These are phyloP conservation scores for Nothomitra cinnamomea DNA, from an alignment of 2,329 filamentous ascomycete genomes.

Conservation along the genomic window DNA sequence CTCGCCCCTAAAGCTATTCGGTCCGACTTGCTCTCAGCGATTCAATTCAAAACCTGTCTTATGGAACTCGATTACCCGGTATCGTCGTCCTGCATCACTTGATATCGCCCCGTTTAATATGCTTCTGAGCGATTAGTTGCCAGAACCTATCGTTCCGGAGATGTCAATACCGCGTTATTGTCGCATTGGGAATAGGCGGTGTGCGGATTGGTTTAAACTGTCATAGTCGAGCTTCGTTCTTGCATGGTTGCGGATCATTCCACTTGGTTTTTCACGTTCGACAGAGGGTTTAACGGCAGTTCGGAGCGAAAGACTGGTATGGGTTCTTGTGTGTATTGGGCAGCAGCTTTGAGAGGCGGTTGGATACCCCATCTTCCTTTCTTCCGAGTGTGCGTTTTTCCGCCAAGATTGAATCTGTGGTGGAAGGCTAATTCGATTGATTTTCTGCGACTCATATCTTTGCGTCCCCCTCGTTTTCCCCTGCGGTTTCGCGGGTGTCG, in stretches of 20 bases:
- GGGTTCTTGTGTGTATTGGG: slow-evolving; percentile 2
- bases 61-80: too few relatives aligned
- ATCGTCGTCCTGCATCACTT: too few relatives aligned
- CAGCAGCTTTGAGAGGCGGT: slow-evolving; percentile 1
- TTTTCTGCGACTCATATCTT: not conserved
- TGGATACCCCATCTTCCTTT: slow-evolving; percentile 2
- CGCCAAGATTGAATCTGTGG: not conserved
- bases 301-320: slow-evolving; percentile 4
- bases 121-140: too few relatives aligned
- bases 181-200: too few relatives aligned
- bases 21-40: too few relatives aligned
- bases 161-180: too few relatives aligned
- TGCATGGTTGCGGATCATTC: not conserved
- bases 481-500: not conserved
- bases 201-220: too few relatives aligned
- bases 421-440: not conserved
- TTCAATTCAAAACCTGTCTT: too few relatives aligned
- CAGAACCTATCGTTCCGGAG: too few relatives aligned
- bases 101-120: too few relatives aligned
- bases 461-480: not conserved
- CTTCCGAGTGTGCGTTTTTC: not conserved
- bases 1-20: too few relatives aligned
- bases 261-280: not conserved
- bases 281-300: not conserved
- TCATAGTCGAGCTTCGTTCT: not conserved